phyloP scores from a whole-genome alignment of 108 stramenopile species.

The Nitzschia sp. region DNA sequence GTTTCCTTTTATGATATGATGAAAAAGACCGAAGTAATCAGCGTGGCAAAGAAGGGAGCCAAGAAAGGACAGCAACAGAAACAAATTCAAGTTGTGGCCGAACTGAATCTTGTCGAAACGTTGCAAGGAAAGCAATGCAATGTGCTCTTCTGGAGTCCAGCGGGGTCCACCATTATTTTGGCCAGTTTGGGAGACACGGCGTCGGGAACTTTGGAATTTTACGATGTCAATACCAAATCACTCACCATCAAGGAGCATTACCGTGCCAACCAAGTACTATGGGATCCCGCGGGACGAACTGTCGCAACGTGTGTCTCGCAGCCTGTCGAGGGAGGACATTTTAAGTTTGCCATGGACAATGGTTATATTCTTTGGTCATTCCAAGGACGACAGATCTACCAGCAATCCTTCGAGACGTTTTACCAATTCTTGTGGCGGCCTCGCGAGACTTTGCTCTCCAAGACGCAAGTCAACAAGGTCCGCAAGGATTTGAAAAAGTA shows the following conservation, averaged over 20 bases:
- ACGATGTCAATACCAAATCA: constrained; percentile 89
- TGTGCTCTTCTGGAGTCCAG: constrained; percentile 93
- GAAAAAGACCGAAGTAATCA: constrained; percentile 43
- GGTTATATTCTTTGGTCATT: constrained; percentile 95
- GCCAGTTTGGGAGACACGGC: constrained; percentile 91
- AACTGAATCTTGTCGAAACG: constrained; percentile 81
- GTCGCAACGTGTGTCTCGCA: constrained; percentile 90
- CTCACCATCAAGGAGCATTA: constrained; percentile 90
- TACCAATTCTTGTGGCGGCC: constrained; percentile 97
- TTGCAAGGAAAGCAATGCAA: constrained; percentile 89
- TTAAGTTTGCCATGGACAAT: constrained; percentile 97
- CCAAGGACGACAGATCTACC: constrained; percentile 90
- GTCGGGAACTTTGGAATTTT: constrained; percentile 90
- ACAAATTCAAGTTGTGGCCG: constrained; percentile 40
- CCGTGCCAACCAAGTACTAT: constrained; percentile 89
- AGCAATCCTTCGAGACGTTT: constrained; percentile 90
- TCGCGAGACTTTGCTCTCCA: constrained; percentile 82
- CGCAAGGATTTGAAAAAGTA: constrained; percentile 94
- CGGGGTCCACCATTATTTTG: constrained; percentile 85
- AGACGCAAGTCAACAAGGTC: constrained; percentile 80
- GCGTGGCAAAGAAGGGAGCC: constrained; percentile 41
- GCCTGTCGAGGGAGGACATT: constrained; percentile 92
- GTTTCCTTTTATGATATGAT: constrained; percentile 96
- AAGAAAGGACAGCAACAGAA: constrained; percentile 59
- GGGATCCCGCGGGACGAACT: constrained; percentile 95